These are phyloP conservation scores for Guillardia theta DNA, from an alignment of 78 protist species.

Conservation along the genomic window DNA sequence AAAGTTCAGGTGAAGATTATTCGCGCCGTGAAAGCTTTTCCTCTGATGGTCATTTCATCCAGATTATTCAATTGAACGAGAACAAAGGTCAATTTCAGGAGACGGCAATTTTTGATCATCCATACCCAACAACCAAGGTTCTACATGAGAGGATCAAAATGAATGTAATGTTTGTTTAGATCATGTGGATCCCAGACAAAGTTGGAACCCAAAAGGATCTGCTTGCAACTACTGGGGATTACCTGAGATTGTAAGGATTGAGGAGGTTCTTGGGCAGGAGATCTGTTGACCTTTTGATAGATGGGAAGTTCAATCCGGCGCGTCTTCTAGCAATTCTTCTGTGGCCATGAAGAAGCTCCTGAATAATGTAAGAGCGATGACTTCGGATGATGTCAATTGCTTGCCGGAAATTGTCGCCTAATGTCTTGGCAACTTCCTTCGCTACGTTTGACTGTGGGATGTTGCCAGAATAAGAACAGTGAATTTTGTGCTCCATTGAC, in stretches of 20 bases:
- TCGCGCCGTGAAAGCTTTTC: no score
- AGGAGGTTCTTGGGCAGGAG: no score
- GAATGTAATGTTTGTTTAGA: not conserved
- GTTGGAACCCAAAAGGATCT: constrained; percentile 65
- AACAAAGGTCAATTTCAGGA: constrained; percentile 8
- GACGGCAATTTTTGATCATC: constrained; percentile 79
- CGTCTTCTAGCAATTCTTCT: not conserved
- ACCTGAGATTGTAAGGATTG: constrained; percentile 89
- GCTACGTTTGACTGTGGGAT: constrained; percentile 19
- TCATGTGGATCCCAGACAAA: constrained; percentile 85
- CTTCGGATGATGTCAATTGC: not conserved
- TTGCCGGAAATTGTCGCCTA: no score
- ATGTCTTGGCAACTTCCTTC: not conserved
- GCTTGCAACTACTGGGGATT: constrained; percentile 95
- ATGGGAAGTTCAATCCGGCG: not conserved
- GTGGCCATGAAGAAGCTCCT: not conserved
- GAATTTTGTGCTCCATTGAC: constrained; percentile 97
- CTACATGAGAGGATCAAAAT: not conserved
- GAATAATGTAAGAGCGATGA: not conserved
- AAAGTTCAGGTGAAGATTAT: not conserved
- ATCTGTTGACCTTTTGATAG: no score
- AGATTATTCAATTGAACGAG: constrained; percentile 61
- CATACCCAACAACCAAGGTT: constrained; percentile 93
- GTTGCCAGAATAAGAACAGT: constrained; percentile 76
- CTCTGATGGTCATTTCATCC: no score